Evolutionary conservation across 2,329 filamentous ascomycete species (phyloP), one percentile per base, ranked within the genome.

Genomic region (Cladosporium sp.): DNA sequence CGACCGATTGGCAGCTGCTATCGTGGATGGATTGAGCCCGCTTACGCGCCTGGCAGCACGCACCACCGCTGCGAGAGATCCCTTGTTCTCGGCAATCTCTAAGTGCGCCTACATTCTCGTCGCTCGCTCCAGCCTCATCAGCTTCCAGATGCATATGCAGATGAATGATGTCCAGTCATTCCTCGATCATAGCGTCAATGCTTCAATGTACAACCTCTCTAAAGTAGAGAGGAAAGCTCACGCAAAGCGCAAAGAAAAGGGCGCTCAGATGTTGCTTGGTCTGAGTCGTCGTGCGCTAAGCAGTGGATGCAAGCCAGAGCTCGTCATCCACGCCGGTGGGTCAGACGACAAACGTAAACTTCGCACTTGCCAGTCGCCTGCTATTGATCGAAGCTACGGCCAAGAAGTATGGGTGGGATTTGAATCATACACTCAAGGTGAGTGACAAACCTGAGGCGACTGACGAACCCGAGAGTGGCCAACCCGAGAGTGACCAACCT

Each of bases 351-450:
- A 39, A 16, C 18, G n/a, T 11, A 58, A 43, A 23, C n/a, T 8
- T 58, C 2, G 1, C n/a, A n/a, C 2, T 11, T 18, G 48, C 23
- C 23, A 16, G 32, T 28, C 28, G 7, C 4, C 32, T 34, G 32
- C 32, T 11, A 5, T 8, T 16, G 14, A 18, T 36, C 18, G 1
- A n/a, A 21, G 1, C 11, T 5, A 10, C 1, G 39, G 70, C 68
- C 13, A 49, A 51, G 25, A 69, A 67, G 63, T 71, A 70, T 36
- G 68, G 67, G n/a, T 71, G 68, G 69, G 56, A 62, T 25, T 68
- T 70, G 6, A 61, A 70, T 39, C 61, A 62, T 18, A 48, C 46
- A 10, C 66, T 69, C 14, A 13, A 34, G 10, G 8, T 26, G 21
- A 23, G 48, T 5, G n/a, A 3, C 11, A 34, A n/a, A n/a, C n/a